Evolutionary conservation across 2,329 filamentous ascomycete genomes (phyloP).

Genomic region (Ascochyta koolunga): DNA sequence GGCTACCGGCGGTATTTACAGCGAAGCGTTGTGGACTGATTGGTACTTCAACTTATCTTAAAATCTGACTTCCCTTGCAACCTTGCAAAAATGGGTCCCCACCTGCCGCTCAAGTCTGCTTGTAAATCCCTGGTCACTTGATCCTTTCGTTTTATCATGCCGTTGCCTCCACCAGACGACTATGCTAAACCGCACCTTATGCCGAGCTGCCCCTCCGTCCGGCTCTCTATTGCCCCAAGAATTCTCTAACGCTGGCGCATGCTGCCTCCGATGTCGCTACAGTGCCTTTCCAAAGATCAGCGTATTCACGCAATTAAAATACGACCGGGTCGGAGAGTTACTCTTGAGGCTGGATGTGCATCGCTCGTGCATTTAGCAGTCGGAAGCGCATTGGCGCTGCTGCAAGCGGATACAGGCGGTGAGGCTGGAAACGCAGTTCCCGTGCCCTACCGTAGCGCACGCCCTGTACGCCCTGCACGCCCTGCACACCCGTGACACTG

Average conservation of each 20-base stretch:
- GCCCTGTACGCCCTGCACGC: not conserved
- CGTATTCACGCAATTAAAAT: not conserved
- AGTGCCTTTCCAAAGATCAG: not conserved
- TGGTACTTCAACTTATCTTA: constrained; percentile 6
- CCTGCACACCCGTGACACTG: not conserved
- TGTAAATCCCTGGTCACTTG: constrained; percentile 25
- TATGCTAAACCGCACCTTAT: constrained; percentile 29
- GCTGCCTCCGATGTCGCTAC: constrained; percentile 7
- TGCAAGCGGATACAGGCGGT: constrained; percentile 34
- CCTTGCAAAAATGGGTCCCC: constrained; percentile 22
- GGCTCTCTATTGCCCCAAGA: too few relatives aligned
- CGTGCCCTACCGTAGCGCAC: constrained; percentile 7
- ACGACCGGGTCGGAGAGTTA: constrained; percentile 9
- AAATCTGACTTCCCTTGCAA: constrained; percentile 15
- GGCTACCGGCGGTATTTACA: constrained; percentile 28
- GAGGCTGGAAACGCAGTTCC: constrained; percentile 19
- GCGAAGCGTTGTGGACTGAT: constrained; percentile 13
- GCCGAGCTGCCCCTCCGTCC: not conserved
- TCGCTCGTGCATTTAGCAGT: constrained; percentile 17
- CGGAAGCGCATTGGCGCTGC: constrained; percentile 16
- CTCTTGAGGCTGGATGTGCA: constrained; percentile 21
- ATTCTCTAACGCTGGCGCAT: not conserved
- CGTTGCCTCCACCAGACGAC: constrained; percentile 18
- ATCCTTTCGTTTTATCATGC: constrained; percentile 19
- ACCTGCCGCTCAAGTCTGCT: constrained; percentile 18